Conservation (phyloP, 2,329 filamentous ascomycete genomes). For the Clarireedia hainanense region DNA sequence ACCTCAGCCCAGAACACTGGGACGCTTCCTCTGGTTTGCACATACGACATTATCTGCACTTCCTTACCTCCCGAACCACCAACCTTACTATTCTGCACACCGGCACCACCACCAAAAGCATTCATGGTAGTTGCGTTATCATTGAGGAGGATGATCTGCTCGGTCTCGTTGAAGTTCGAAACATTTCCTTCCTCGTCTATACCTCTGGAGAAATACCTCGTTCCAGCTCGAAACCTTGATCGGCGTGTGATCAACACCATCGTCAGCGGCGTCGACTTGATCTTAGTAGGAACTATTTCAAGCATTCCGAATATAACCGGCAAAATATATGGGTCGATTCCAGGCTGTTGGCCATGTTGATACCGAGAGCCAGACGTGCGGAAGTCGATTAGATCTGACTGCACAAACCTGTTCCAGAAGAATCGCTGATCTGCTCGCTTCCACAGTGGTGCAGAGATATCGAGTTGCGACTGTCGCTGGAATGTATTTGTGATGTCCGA, state of each 20-base stretch:
- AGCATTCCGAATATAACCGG: constrained; percentile 96
- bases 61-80: constrained; percentile 57
- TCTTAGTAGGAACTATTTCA: constrained; percentile 75
- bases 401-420: constrained; percentile 96
- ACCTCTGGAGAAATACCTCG: constrained; percentile 89
- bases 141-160: constrained; percentile 85
- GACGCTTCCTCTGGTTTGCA: constrained; percentile 93
- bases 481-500: constrained; percentile 95
- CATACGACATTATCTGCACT: constrained; percentile 84
- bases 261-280: constrained; percentile 79
- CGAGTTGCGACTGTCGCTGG: constrained; percentile 78
- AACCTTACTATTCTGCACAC: constrained; percentile 66
- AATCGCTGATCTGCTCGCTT: constrained; percentile 91
- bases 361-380: constrained; percentile 55
- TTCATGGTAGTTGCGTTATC: constrained; percentile 67
- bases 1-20: constrained; percentile 95
- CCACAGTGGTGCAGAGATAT: constrained; percentile 72
- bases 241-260: constrained; percentile 82
- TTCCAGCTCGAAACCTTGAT: constrained; percentile 81
- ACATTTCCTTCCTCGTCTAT: constrained; percentile 90
- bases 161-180: constrained; percentile 99
- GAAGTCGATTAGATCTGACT: constrained; percentile 86
- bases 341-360: constrained; percentile 62
- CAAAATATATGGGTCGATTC: constrained; percentile 83
- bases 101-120: constrained; percentile 70